phyloP scores from a whole-genome alignment of 73 alveolate genomes.

The Paramecium caudatum region DNA sequence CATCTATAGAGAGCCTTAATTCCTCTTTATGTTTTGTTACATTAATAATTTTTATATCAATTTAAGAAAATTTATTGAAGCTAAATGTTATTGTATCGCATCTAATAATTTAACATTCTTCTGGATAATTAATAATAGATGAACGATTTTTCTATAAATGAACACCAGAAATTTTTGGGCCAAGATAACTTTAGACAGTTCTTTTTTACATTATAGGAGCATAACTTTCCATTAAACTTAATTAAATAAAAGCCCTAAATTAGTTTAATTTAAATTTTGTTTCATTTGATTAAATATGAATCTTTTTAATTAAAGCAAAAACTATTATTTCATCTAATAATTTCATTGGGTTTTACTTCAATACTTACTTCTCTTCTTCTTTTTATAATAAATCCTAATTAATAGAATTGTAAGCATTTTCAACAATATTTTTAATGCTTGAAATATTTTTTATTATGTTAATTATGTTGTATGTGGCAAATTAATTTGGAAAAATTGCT shows the following conservation, averaged over 20 bases:
- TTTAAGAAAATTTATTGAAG: neutral
- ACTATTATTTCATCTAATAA: conserved; percentile 11
- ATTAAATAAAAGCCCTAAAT: conserved; percentile 17
- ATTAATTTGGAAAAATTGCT: neutral
- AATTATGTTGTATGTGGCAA: neutral
- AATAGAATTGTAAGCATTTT: neutral
- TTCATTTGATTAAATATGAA: conserved; percentile 15
- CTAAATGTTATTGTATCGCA: conserved; percentile 1
- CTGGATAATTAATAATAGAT: conserved; percentile 4
- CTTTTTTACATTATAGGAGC: neutral
- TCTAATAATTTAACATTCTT: conserved; percentile 3
- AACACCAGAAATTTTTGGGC: neutral
- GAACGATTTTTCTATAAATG: neutral
- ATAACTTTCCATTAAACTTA: neutral
- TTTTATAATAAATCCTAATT: neutral
- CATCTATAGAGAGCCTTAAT: neutral
- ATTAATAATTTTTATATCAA: conserved; percentile 1
- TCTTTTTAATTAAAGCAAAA: neutral
- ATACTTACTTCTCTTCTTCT: neutral
- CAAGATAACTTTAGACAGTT: neutral
- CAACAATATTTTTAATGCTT: neutral
- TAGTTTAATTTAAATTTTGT: neutral
- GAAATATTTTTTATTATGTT: neutral
- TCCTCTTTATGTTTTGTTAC: neutral
- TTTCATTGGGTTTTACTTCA: conserved; percentile 47